A percentile compares a stretch with the other conserved stretches of the same genome.
phyloP scores from a whole-genome alignment of 345 rosid genomes.

The Populus tremula region DNA sequence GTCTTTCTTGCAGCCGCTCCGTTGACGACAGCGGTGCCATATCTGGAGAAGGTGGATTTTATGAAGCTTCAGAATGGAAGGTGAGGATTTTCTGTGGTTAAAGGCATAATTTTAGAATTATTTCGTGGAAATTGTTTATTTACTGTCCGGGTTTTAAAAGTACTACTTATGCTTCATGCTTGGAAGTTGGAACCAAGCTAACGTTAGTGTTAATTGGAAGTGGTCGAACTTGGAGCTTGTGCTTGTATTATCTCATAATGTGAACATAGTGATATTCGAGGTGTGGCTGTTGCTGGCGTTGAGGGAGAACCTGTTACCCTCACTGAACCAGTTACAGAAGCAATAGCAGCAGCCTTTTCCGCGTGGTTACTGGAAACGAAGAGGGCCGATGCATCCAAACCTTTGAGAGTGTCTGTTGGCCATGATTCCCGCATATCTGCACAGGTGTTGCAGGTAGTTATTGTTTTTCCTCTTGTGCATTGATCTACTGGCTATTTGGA shows the following conservation, averaged over 20 bases:
- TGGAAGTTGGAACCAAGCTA: neutral
- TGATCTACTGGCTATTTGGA: neutral
- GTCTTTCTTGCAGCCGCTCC: conserved; percentile 57
- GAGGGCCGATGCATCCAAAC: conserved; percentile 41
- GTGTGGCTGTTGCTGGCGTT: conserved; percentile 88
- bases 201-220: neutral
- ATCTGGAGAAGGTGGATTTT: conserved; percentile 61
- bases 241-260: conserved; percentile 12
- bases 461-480: neutral
- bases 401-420: conserved; percentile 68
- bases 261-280: conserved; percentile 74
- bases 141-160: no score
- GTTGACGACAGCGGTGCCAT: conserved; percentile 50
- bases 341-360: conserved; percentile 90
- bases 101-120: neutral
- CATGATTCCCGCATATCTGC: conserved; percentile 98
- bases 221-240: neutral
- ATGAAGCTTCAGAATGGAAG: conserved; percentile 97
- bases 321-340: conserved; percentile 81
- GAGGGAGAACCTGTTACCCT: conserved; percentile 89
- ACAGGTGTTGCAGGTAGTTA: conserved; percentile 53
- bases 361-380: conserved; percentile 78
- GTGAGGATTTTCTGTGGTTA: conserved; percentile 28
- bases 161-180: no score
- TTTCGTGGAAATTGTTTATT: no score